Conservation (phyloP, 306 rosid species). For the Malus fusca region DNA sequence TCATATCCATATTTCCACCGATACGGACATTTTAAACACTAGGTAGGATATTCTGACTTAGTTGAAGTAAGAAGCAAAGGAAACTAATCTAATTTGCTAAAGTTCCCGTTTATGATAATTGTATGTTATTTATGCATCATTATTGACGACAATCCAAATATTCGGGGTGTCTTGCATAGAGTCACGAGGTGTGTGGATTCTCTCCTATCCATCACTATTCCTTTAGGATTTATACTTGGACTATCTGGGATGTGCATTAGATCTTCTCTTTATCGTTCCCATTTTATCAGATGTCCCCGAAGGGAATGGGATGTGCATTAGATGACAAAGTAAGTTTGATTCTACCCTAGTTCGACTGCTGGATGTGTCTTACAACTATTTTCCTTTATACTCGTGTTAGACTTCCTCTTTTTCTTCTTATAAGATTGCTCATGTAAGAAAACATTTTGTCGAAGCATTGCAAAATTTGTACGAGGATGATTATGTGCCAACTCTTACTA, state of each 20-base stretch:
- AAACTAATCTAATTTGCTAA: not conserved
- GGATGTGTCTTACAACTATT: not conserved
- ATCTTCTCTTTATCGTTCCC: no score
- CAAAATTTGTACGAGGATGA: constrained; percentile 92
- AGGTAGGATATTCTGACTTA: constrained; percentile 48
- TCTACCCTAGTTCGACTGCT: not conserved
- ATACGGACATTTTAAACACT: no score
- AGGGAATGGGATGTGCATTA: constrained; percentile 43
- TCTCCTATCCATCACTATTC: constrained; percentile 73
- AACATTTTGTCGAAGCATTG: constrained; percentile 68
- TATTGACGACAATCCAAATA: constrained; percentile 82
- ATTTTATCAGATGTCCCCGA: no score
- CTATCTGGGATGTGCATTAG: constrained; percentile 48
- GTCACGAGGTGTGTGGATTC: constrained; percentile 84
- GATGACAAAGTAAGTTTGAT: constrained; percentile 79
- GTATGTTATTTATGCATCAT: constrained; percentile 95
- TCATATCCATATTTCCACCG: no score
- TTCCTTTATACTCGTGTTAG: constrained; percentile 7
- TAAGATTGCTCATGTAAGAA: constrained; percentile 84
- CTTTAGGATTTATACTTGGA: constrained; percentile 76
- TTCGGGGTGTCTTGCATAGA: constrained; percentile 81
- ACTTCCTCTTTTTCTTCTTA: constrained; percentile 7
- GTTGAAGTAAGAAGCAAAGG: constrained; percentile 1
- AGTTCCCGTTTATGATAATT: constrained; percentile 6
- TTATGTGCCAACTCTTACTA: constrained; percentile 76